phyloP scores from a whole-genome alignment of 306 rosid species.

The Begonia masoniana region DNA sequence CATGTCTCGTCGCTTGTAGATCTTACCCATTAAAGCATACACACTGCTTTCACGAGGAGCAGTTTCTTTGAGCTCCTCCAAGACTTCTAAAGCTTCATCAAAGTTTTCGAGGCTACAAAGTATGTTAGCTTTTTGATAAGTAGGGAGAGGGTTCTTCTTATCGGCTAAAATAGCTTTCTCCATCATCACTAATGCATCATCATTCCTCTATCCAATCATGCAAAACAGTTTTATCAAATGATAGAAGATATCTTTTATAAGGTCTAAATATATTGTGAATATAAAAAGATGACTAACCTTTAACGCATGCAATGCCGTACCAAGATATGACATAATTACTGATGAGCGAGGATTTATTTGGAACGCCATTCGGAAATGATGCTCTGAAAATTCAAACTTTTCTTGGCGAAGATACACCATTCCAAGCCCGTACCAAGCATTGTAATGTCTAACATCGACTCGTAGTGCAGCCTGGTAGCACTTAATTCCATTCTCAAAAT shows the following conservation, averaged over 20 bases:
- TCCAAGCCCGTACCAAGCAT: conserved; percentile 98
- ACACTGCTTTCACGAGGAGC: conserved; percentile 95
- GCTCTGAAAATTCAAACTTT: conserved; percentile 83
- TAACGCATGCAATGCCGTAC: conserved; percentile 70
- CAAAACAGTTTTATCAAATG: conserved; percentile 15
- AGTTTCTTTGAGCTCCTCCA: conserved; percentile 79
- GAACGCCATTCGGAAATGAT: conserved; percentile 86
- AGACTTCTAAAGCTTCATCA: conserved; percentile 76
- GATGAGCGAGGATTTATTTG: conserved; percentile 80
- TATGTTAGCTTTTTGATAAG: conserved; percentile 97
- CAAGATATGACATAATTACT: conserved; percentile 87
- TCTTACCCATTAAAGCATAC: conserved; percentile 90
- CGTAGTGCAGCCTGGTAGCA: conserved; percentile 87
- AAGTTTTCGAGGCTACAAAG: conserved; percentile 59
- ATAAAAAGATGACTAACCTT: conserved; percentile 44
- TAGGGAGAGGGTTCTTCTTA: conserved; percentile 93
- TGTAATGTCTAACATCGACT: conserved; percentile 86
- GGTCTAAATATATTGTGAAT: conserved; percentile 10
- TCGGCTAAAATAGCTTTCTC: conserved; percentile 90
- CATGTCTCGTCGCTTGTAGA: conserved; percentile 74
- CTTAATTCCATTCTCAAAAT: conserved; percentile 90
- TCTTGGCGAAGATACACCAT: conserved; percentile 93
- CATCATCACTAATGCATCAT: conserved; percentile 79
- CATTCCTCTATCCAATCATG: conserved; percentile 48
- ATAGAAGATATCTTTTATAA: conserved; percentile 15